Base-by-base conservation (phyloP, 2,329 filamentous ascomycete genomes). In the Aureobasidium musti region DNA sequence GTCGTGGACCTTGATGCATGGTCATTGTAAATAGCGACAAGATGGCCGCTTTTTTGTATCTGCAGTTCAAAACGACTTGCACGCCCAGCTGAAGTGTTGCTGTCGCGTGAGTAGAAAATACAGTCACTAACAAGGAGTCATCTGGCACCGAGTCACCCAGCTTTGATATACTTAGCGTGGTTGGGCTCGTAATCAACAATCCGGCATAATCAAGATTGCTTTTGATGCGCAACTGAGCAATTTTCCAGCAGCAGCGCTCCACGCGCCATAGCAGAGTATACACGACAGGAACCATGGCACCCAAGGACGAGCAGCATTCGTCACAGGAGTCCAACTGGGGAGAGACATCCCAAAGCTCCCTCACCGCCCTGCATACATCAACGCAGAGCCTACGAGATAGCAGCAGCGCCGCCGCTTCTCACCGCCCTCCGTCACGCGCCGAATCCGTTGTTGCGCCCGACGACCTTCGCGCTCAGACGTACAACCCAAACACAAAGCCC, bases 271-370 rank as follows among this genome's bases (percentile, higher is more conserved):
- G 11, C 23, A 17, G 33, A 39, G 7, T 23, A 54, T 5, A 35
- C 7, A 53, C 49, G 49, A 64, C 37, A 64, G 23, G 23, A n/a
- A 53, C 1, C 35, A 64, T 64, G 49, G 49, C 47, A 45, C 35
- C 41, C 30, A 52, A 52, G 45, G 60, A 63, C 33, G 60, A 63
- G 47, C 45, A 63, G 33, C 30, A 53, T 14, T 52, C 59, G 59
- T 30, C 59, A 17, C 43, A 50, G 33, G 49, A 53, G 49, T 33
- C 37, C 10, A 35, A 39, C 21, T 54, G 49, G 61, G 49, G 61
- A 23, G 61, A 64, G 35, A 64, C 61, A 45, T 64, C 61, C 35
- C 47, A 53, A 35, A 64, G 49, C 61, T 63, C 59, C 33, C 59
- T 63, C 59, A 63, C 59, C 45, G 43, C 59, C 45, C 45, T 50